Evolutionary conservation across 2,329 filamentous ascomycete genomes (phyloP).

Genomic region (Xylariaceae sp.): DNA sequence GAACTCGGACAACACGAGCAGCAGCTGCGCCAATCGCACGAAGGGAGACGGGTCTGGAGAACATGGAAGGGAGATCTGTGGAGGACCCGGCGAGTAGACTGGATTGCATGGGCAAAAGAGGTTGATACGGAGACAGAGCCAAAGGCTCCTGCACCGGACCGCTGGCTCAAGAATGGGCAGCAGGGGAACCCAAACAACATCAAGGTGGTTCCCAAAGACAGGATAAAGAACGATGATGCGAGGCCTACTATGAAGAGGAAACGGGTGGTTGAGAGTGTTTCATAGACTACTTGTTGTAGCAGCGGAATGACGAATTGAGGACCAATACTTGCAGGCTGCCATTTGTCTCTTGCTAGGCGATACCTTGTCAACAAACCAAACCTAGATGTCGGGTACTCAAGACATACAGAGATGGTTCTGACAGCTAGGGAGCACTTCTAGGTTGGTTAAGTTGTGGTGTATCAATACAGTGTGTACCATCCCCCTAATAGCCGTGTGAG

Average conservation of each 20-base stretch:
- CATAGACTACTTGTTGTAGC: no score
- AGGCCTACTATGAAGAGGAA: neutral
- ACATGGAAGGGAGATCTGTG: slow-evolving; percentile 58
- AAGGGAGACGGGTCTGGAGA: slow-evolving; percentile 56
- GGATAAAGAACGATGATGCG: neutral
- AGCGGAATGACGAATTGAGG: no score
- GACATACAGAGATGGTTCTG: no score
- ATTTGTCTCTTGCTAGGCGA: no score
- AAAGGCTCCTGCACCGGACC: slow-evolving; percentile 7
- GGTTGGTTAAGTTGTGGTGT: no score
- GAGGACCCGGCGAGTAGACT: slow-evolving; percentile 51
- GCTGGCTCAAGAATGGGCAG: slow-evolving; percentile 9
- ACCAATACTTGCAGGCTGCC: no score
- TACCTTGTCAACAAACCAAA: no score
- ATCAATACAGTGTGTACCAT: no score
- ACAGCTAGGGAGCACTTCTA: no score
- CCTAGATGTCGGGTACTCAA: no score
- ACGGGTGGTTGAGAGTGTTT: neutral
- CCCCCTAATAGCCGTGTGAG: no score
- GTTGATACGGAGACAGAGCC: slow-evolving; percentile 33
- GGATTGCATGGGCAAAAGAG: slow-evolving; percentile 57
- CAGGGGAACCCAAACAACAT: slow-evolving; percentile 3
- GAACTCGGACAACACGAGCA: slow-evolving; percentile 47
- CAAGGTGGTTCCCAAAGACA: neutral
- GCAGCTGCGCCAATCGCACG: slow-evolving; percentile 51